A percentile compares a stretch with the other conserved stretches of the same genome.
Conservation (phyloP, 169 alveolate species). For the Plasmodium vinckei region DNA sequence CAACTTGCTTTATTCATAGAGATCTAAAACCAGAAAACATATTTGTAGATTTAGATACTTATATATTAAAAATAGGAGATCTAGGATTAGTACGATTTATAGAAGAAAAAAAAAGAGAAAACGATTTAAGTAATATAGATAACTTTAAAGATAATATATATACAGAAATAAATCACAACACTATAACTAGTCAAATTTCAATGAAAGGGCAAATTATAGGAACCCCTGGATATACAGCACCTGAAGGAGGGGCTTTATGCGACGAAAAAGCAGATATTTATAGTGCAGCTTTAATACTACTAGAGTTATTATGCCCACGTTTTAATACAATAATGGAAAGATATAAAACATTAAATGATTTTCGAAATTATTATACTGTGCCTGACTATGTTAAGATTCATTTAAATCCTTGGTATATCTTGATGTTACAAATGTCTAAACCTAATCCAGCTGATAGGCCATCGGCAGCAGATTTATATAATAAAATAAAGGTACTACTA, state of each 20-base stretch:
- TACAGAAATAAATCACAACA: constrained; percentile 69
- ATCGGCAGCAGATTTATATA: constrained; percentile 88
- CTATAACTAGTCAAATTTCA: constrained; percentile 80
- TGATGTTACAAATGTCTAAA: constrained; percentile 88
- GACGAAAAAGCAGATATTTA: constrained; percentile 92
- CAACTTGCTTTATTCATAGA: constrained; percentile 91
- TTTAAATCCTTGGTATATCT: constrained; percentile 87
- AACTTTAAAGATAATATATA: constrained; percentile 53
- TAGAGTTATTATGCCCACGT: constrained; percentile 91
- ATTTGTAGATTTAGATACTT: constrained; percentile 87
- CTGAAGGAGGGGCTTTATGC: constrained; percentile 93
- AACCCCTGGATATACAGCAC: constrained; percentile 93
- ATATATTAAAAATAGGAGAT: constrained; percentile 91
- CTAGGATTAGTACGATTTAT: constrained; percentile 92
- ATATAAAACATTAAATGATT: constrained; percentile 86
- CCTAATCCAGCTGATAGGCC: constrained; percentile 90
- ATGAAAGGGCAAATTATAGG: constrained; percentile 91
- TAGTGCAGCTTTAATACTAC: constrained; percentile 90
- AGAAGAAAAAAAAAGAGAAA: constrained; percentile 81
- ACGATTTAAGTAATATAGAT: constrained; percentile 65
- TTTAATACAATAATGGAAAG: constrained; percentile 92
- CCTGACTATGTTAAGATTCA: constrained; percentile 86
- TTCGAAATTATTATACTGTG: constrained; percentile 84
- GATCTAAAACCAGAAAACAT: constrained; percentile 94
- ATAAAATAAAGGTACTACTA: constrained; percentile 79